These are phyloP conservation scores for Hypoxylon sp. DNA, from an alignment of 2,329 filamentous ascomycete species.

Conservation along the genomic window DNA sequence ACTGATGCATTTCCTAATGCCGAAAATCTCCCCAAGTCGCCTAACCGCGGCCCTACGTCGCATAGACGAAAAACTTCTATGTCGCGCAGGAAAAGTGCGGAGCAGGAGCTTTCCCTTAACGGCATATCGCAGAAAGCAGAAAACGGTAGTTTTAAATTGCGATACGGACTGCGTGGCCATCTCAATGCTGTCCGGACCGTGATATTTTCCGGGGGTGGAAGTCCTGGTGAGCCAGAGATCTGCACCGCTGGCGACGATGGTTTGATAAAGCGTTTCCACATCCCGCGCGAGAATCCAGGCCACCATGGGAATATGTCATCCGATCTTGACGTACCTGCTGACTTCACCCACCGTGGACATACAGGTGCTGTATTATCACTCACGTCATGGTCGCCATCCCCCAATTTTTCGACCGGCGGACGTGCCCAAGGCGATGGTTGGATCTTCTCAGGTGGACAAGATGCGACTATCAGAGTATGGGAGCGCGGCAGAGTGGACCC, in stretches of 20 bases:
- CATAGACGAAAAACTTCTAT: conserved; percentile 87
- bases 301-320: conserved; percentile 69
- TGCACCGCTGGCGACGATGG: conserved; percentile 97
- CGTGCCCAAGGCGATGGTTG: conserved; percentile 92
- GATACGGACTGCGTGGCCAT: conserved; percentile 92
- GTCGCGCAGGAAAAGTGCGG: conserved; percentile 77
- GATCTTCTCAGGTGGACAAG: conserved; percentile 98
- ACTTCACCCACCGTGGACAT: conserved; percentile 96
- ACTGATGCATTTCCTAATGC: conserved; percentile 89
- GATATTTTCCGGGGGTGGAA: conserved; percentile 96
- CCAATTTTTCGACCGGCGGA: conserved; percentile 90
- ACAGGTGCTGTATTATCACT: conserved; percentile 90
- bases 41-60: conserved; percentile 75
- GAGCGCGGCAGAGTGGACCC: conserved; percentile 94
- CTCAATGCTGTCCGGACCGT: conserved; percentile 94
- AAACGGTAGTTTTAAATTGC: conserved; percentile 86
- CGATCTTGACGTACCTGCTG: conserved; percentile 91
- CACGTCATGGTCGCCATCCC: conserved; percentile 87
- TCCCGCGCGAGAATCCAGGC: conserved; percentile 81
- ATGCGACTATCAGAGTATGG: conserved; percentile 94
- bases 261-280: conserved; percentile 96
- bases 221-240: conserved; percentile 94
- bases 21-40: conserved; percentile 85
- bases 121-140: conserved; percentile 73
- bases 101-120: conserved; percentile 72